Base-by-base conservation (phyloP, 164 flowering plant species). In the Chimonanthus praecox region DNA sequence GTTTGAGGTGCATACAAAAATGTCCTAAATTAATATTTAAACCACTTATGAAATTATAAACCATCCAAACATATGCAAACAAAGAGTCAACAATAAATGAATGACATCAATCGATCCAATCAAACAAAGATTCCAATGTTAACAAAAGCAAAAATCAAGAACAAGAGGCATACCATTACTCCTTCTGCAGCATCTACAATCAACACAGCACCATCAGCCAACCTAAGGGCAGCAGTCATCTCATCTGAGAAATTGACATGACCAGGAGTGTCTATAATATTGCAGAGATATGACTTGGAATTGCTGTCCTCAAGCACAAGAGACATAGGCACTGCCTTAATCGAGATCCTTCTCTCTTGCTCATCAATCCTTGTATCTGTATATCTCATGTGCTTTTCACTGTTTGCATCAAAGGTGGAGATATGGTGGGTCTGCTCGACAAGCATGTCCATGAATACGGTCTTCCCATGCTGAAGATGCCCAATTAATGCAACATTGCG, bases 301-400 rank as follows among this genome's bases (percentile, higher is more conserved):
- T 88, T 92, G 78, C 97, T 88, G 80, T 96, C 97, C 82, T 96
- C 99, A 33, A 96, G 91, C 60, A 94, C 98, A 68, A 96, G 91
- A 2, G 99, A 86, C 99, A 96, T 94, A 0, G 99, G 99, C 50
- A 94, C 88, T 3, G 95, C 85, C 84, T 96, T 96, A 46, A 96
- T 96, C 6, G 98, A 94, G 76, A 96, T 92, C 84, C 88, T 87
- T 75, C 99, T 88, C 87, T 96, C 99, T 68, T 96, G 99, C 82
- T 96, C 99, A 82, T 96, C 99, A 71, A 96, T 84, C 82, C 99
- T 88, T 0, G 99, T 96, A 79, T 96, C 99, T 0, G 99, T 96
- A 78, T 96, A 96, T 76, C 97, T 88, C 94, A 90, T 89, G 75
- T 94, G 99, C 83, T 89, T 94, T 89, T 96, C 99, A 77, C 92